phyloP scores from a whole-genome alignment of 441 rosid genomes.

The Erodium trifolium region DNA sequence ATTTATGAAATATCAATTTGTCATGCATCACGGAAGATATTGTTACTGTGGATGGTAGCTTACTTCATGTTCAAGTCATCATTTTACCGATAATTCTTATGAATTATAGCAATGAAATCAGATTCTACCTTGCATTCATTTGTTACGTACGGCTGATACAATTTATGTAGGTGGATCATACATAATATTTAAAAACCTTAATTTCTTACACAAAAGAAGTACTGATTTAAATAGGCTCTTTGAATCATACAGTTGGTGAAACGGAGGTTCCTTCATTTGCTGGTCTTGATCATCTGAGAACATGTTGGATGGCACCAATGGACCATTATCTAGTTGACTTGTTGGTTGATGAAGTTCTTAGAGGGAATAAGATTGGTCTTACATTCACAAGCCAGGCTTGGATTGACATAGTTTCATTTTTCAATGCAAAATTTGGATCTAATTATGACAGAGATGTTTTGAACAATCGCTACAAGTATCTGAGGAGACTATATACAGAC shows the following conservation, averaged over 20 bases:
- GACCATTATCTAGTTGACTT: slow-evolving; percentile 38
- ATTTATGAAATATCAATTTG: neutral
- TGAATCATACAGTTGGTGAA: slow-evolving; percentile 28
- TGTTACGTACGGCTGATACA: slow-evolving; percentile 7
- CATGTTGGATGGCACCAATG: slow-evolving; percentile 30
- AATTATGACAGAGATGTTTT: slow-evolving; percentile 24
- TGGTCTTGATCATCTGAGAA: slow-evolving; percentile 17
- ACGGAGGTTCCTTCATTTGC: slow-evolving; percentile 19
- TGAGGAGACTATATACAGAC: slow-evolving; percentile 33
- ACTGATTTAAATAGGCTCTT: slow-evolving; percentile 9
- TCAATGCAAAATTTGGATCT: slow-evolving; percentile 27
- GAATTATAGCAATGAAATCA: neutral
- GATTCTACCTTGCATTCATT: neutral
- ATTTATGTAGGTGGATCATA: slow-evolving; percentile 12
- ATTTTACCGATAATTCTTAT: neutral
- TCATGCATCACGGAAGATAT: neutral
- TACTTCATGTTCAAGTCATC: no score
- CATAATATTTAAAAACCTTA: slow-evolving; percentile 6
- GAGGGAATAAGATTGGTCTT: slow-evolving; percentile 40
- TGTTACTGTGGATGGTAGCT: neutral
- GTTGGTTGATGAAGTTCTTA: slow-evolving; percentile 36
- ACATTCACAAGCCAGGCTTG: slow-evolving; percentile 32
- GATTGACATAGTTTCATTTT: slow-evolving; percentile 27
- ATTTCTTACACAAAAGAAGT: neutral
- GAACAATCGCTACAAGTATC: slow-evolving; percentile 25